Evolutionary conservation across 345 rosid genomes (phyloP).

Genomic region (Melaleuca quinquenervia): DNA sequence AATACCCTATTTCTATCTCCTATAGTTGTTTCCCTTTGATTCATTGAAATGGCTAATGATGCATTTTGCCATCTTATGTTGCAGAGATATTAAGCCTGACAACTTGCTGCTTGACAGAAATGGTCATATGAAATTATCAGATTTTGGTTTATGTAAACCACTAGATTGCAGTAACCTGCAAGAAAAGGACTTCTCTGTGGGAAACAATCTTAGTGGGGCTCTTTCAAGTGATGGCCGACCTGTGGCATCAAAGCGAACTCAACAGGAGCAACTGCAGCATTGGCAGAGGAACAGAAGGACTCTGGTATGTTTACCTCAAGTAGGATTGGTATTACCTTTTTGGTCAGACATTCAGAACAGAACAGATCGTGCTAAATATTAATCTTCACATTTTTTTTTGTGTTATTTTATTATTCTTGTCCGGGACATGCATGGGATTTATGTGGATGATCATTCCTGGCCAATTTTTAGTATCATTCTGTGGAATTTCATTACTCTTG

Average conservation of each 20-base stretch:
- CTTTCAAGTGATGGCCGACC: conserved; percentile 74
- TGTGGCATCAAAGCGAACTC: conserved; percentile 72
- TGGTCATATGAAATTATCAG: conserved; percentile 95
- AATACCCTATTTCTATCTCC: neutral
- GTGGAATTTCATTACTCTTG: neutral
- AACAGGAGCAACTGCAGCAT: conserved; percentile 79
- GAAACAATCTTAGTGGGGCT: conserved; percentile 54
- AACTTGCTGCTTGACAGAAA: conserved; percentile 87
- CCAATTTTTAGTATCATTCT: neutral
- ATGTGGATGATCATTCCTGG: neutral
- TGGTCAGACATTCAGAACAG: neutral
- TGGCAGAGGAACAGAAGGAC: conserved; percentile 97
- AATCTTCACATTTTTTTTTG: neutral
- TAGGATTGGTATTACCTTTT: neutral
- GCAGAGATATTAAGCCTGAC: conserved; percentile 97
- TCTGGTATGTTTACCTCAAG: conserved; percentile 48
- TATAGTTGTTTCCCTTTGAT: neutral
- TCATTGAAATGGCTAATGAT: neutral
- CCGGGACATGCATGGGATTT: neutral
- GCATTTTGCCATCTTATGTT: neutral
- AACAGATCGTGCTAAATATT: neutral
- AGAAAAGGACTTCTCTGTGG: conserved; percentile 79
- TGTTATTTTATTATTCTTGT: neutral
- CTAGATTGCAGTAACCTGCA: conserved; percentile 90
- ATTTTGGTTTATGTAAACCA: conserved; percentile 96